Percentiles rank a stretch among this genome's conserved stretches.
Conservation (phyloP, 2,329 filamentous ascomycete species). For the Westerdykella sp. region DNA sequence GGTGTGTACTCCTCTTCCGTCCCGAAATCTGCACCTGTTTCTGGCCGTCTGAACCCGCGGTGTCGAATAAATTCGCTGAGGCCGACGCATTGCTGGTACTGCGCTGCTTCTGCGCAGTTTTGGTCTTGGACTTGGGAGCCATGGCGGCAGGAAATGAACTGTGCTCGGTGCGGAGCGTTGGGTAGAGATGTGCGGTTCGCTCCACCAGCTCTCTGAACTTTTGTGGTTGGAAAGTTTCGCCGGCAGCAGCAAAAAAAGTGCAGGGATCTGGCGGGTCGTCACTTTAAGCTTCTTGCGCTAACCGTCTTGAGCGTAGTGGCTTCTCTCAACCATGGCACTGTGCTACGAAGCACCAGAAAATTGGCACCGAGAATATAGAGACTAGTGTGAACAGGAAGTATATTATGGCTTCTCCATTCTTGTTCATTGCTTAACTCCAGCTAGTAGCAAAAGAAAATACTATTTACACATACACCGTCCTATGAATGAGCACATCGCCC, state of each 20-base stretch:
- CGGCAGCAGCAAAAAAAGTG: constrained; percentile 25
- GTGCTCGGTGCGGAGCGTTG: constrained; percentile 8
- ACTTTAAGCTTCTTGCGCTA: neutral
- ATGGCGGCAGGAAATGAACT: constrained; percentile 14
- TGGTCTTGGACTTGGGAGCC: constrained; percentile 21
- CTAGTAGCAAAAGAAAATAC: too few species aligned
- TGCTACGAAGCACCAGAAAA: too few species aligned
- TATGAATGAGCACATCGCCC: too few species aligned
- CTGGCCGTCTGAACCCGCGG: constrained; percentile 1
- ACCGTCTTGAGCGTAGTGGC: neutral
- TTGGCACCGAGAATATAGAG: too few species aligned
- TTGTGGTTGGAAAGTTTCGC: too few species aligned
- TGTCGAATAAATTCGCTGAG: constrained; percentile 8
- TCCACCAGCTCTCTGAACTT: neutral
- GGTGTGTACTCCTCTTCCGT: too few species aligned
- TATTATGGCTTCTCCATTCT: too few species aligned
- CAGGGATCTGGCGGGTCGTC: constrained; percentile 17
- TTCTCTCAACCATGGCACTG: too few species aligned
- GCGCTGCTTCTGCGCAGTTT: constrained; percentile 15
- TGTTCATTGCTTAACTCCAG: too few species aligned
- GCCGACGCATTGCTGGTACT: constrained; percentile 13
- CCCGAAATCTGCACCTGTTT: too few species aligned
- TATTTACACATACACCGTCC: too few species aligned
- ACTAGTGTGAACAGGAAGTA: too few species aligned
- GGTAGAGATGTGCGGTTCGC: constrained; percentile 22